Conservation (phyloP, 2,329 filamentous ascomycete genomes). For the Ascochyta fabae region DNA sequence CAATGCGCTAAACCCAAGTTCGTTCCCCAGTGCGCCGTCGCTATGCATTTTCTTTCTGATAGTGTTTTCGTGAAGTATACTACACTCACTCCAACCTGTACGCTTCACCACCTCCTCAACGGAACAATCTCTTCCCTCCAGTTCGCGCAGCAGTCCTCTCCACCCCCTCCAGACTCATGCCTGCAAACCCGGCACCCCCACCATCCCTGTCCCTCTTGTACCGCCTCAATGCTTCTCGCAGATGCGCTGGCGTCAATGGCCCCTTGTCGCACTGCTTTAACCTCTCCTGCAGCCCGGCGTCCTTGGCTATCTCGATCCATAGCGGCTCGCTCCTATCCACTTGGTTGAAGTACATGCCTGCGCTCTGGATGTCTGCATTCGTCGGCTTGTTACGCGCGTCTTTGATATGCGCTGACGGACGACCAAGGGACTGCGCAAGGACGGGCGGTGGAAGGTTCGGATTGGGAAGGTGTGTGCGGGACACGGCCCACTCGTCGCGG, state of each 20-base stretch:
- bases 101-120: slow-evolving; percentile 30
- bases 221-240: slow-evolving; percentile 74
- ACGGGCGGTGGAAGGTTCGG: slow-evolving; percentile 34
- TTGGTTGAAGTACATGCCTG: slow-evolving; percentile 34
- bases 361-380: slow-evolving; percentile 34
- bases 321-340: slow-evolving; percentile 30
- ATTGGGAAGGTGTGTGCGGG: slow-evolving; percentile 47
- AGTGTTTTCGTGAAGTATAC: not conserved
- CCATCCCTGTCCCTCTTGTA: slow-evolving; percentile 70
- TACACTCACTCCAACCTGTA: not conserved
- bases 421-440: slow-evolving; percentile 35
- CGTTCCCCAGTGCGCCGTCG: slow-evolving; percentile 9
- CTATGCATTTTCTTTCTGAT: slow-evolving; percentile 5
- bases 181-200: slow-evolving; percentile 61
- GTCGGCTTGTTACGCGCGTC: slow-evolving; percentile 37
- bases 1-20: not conserved
- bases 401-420: slow-evolving; percentile 40
- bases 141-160: slow-evolving; percentile 54
- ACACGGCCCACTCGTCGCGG: slow-evolving; percentile 73
- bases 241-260: slow-evolving; percentile 74
- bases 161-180: slow-evolving; percentile 56
- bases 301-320: slow-evolving; percentile 38
- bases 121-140: slow-evolving; percentile 55
- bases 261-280: slow-evolving; percentile 51
- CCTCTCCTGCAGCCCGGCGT: slow-evolving; percentile 34